Conservation (phyloP, 495 filamentous ascomycete species). For the Cetradonia linearis region DNA sequence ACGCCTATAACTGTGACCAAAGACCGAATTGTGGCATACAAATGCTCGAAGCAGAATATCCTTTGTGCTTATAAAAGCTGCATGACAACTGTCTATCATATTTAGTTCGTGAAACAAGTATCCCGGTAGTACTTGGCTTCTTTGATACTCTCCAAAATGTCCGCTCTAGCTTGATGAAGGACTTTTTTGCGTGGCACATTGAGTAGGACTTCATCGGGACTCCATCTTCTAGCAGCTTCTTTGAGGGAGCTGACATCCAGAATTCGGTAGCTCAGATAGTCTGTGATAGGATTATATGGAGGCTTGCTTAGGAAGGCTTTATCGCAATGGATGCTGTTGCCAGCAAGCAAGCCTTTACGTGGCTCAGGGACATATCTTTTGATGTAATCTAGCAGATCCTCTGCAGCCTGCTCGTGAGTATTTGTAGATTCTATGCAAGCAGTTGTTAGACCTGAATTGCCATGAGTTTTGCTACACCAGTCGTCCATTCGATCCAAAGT, state of each 20-base stretch:
- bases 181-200: constrained; percentile 59
- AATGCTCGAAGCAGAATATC: background rate
- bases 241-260: constrained; percentile 86
- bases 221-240: constrained; percentile 80
- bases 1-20: background rate
- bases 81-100: background rate
- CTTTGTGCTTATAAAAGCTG: background rate
- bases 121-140: constrained; percentile 77
- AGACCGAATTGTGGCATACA: background rate
- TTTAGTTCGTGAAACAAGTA: constrained; percentile 39
- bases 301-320: constrained; percentile 65
- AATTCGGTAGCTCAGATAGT: constrained; percentile 79
- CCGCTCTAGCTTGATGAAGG: constrained; percentile 72
- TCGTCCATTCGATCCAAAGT: constrained; percentile 66
- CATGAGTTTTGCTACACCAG: constrained; percentile 58
- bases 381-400: constrained; percentile 67
- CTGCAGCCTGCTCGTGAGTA: constrained; percentile 61
- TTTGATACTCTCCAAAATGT: constrained; percentile 90
- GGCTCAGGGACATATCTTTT: constrained; percentile 53
- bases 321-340: constrained; percentile 88
- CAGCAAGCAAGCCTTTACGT: constrained; percentile 62
- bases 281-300: constrained; percentile 61
- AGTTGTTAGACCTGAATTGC: constrained; percentile 65
- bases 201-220: constrained; percentile 45
- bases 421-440: constrained; percentile 64